Conservation (phyloP, 2,329 filamentous ascomycete species). For the Hypoxylon sp. region DNA sequence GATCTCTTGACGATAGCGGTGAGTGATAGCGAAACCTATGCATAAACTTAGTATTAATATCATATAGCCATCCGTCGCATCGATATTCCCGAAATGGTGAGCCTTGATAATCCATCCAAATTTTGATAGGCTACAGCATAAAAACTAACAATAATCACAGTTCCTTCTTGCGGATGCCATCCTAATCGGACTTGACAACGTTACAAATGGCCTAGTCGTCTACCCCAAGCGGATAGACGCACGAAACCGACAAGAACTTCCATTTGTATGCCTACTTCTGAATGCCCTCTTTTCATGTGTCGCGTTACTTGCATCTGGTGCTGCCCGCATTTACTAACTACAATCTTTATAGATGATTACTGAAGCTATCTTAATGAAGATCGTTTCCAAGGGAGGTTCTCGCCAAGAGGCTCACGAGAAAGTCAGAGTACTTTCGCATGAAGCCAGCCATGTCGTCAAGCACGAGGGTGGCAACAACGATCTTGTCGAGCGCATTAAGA, state of each 20-base stretch:
- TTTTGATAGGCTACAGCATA: not conserved
- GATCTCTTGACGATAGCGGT: conserved; percentile 76
- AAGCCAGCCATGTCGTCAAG: conserved; percentile 71
- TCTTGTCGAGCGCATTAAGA: conserved; percentile 79
- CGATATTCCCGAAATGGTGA: conserved; percentile 66
- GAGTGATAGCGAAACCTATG: conserved; percentile 59
- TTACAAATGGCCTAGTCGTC: conserved; percentile 74
- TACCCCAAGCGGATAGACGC: conserved; percentile 77
- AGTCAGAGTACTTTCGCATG: conserved; percentile 82
- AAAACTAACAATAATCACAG: conserved; percentile 24
- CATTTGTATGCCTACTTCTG: conserved; percentile 47
- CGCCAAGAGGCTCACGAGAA: conserved; percentile 74
- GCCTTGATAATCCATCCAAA: not conserved
- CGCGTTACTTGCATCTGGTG: no score
- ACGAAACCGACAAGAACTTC: conserved; percentile 67
- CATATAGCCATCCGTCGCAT: conserved; percentile 52
- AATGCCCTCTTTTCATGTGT: no score
- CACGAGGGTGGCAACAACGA: conserved; percentile 68
- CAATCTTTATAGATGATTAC: conserved; percentile 73
- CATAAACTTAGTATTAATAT: conserved; percentile 6
- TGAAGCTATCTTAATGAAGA: conserved; percentile 45
- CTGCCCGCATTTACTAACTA: conserved; percentile 5
- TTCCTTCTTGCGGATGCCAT: conserved; percentile 76
- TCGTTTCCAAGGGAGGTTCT: conserved; percentile 42
- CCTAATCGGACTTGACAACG: conserved; percentile 72